These are phyloP conservation scores for Solanum appendiculatum DNA, from an alignment of 257 asterid species.

Conservation along the genomic window DNA sequence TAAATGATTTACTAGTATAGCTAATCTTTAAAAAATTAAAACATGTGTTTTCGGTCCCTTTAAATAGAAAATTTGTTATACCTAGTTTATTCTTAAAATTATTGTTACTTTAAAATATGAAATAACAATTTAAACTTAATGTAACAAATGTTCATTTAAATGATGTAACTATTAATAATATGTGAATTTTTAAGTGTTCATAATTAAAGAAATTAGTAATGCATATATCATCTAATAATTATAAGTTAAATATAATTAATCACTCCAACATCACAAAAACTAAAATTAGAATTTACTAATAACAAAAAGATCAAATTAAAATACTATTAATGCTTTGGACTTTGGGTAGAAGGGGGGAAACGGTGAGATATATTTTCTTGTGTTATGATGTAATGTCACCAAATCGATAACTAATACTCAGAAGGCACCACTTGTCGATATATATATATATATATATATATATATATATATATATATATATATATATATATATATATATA, in stretches of 20 bases:
- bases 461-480: too few relatives aligned
- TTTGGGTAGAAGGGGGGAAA: background rate
- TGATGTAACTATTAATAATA: background rate
- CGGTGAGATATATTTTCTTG: background rate
- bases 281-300: too few relatives aligned
- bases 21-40: background rate
- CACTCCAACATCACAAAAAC: too few relatives aligned
- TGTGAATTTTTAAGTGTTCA: background rate
- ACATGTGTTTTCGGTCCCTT: background rate
- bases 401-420: background rate
- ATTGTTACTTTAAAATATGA: background rate
- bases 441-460: too few relatives aligned
- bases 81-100: background rate
- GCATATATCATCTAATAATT: background rate
- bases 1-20: background rate
- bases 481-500: too few relatives aligned
- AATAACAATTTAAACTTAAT: background rate
- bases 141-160: background rate
- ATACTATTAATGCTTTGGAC: background rate
- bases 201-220: too few relatives aligned
- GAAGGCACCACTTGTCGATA: background rate
- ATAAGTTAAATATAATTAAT: too few relatives aligned
- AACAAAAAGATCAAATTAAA: background rate
- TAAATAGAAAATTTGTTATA: too few relatives aligned
- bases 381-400: background rate